phyloP scores from a whole-genome alignment of 2,329 filamentous ascomycete genomes.

The Fusarium camptoceras region DNA sequence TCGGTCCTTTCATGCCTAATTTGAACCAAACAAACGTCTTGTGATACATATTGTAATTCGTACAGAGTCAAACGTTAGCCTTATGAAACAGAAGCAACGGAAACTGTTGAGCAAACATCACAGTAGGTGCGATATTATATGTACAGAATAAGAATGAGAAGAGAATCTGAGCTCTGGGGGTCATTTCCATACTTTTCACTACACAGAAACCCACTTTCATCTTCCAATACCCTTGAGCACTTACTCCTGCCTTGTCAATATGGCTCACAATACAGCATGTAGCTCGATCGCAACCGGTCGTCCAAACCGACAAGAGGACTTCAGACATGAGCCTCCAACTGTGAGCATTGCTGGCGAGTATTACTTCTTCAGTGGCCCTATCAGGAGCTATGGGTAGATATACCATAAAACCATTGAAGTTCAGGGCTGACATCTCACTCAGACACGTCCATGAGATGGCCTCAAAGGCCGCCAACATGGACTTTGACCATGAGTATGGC shows the following conservation, averaged over 20 bases:
- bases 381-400: slow-evolving; percentile 36
- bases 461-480: background rate
- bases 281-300: background rate
- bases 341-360: slow-evolving; percentile 35
- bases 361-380: slow-evolving; percentile 41
- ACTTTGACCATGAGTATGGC: slow-evolving; percentile 23
- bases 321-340: slow-evolving; percentile 25
- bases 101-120: background rate
- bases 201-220: background rate
- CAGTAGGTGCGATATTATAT: too few species aligned
- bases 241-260: background rate
- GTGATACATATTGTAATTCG: slow-evolving; percentile 12
- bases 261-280: slow-evolving; percentile 2
- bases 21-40: slow-evolving; percentile 11
- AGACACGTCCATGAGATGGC: slow-evolving; percentile 16
- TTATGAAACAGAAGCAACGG: slow-evolving; percentile 24
- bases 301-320: slow-evolving; percentile 8
- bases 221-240: background rate
- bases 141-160: background rate
- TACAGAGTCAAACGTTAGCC: background rate
- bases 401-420: background rate
- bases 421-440: background rate
- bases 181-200: background rate
- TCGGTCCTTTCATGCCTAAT: slow-evolving; percentile 23
- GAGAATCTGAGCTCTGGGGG: background rate